Percentiles rank a stretch among this genome's conserved stretches.
These are phyloP conservation scores for Penicillium sp. DNA, from an alignment of 2,329 filamentous ascomycete species.

Conservation along the genomic window DNA sequence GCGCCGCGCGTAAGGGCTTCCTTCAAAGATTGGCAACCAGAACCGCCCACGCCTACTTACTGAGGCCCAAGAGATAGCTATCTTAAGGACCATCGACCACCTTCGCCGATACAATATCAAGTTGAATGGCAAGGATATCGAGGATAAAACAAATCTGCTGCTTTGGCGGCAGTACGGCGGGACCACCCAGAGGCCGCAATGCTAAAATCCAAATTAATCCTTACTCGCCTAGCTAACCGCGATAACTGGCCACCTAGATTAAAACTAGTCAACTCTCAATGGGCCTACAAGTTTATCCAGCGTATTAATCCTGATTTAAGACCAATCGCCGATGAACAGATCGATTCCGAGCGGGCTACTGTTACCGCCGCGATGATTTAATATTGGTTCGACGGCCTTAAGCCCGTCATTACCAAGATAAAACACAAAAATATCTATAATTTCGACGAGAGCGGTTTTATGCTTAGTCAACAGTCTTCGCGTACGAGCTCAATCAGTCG, in stretches of 20 bases:
- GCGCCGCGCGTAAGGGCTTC: not conserved
- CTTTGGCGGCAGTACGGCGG: not conserved
- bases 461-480: too few species aligned
- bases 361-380: not conserved
- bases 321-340: not conserved
- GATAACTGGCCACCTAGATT: not conserved
- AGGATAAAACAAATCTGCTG: not conserved
- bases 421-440: not conserved
- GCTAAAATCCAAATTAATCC: not conserved
- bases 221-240: not conserved
- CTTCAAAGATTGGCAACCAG: not conserved
- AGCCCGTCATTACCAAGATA: not conserved
- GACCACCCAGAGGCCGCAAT: not conserved
- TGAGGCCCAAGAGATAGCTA: not conserved
- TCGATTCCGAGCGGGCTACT: not conserved
- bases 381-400: not conserved
- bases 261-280: not conserved
- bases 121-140: not conserved
- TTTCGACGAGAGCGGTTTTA: not conserved
- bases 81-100: not conserved
- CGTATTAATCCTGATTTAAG: not conserved
- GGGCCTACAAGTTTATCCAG: not conserved
- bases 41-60: slow-evolving; percentile 1
- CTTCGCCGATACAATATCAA: not conserved
- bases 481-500: not conserved